Conservation (phyloP, 306 rosid species). For the Hylodesmum podocarpum region DNA sequence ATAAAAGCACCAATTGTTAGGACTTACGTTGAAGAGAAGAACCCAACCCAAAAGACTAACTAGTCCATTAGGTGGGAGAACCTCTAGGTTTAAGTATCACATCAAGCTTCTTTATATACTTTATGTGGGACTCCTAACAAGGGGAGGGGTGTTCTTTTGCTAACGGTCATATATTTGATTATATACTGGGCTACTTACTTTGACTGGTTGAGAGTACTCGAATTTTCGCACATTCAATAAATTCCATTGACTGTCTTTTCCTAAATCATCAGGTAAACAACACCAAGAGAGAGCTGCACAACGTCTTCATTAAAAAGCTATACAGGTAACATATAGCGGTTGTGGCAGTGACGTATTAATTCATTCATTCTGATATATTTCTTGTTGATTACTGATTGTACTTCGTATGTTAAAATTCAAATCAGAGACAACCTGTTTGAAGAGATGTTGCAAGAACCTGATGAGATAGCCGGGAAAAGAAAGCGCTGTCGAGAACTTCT, state of each 20-base stretch:
- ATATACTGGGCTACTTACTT: conserved; percentile 5
- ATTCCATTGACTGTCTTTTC: conserved; percentile 13
- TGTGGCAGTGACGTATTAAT: not conserved
- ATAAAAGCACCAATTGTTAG: too few relatives aligned
- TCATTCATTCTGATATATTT: not conserved
- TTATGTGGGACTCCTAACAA: too few relatives aligned
- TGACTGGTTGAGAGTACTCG: conserved; percentile 10
- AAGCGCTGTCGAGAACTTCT: conserved; percentile 86
- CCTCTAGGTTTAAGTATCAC: too few relatives aligned
- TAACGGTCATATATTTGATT: not conserved
- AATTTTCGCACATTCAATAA: conserved; percentile 12
- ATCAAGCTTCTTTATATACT: too few relatives aligned
- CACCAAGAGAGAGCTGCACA: conserved; percentile 94
- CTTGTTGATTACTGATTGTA: conserved; percentile 27
- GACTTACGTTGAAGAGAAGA: too few relatives aligned
- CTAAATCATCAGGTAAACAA: conserved; percentile 73
- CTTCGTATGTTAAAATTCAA: conserved; percentile 27
- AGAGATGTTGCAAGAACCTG: conserved; percentile 98
- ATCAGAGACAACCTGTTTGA: conserved; percentile 88
- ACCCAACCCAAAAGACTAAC: too few relatives aligned
- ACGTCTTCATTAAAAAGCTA: conserved; percentile 87
- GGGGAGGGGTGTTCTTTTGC: not conserved
- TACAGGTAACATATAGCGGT: conserved; percentile 57
- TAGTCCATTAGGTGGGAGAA: too few relatives aligned
- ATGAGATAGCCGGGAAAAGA: conserved; percentile 82